Evolutionary conservation across 2,329 filamentous ascomycete genomes (phyloP), one percentile per base, ranked within the genome.

Genomic region (Metarhizium rileyi): DNA sequence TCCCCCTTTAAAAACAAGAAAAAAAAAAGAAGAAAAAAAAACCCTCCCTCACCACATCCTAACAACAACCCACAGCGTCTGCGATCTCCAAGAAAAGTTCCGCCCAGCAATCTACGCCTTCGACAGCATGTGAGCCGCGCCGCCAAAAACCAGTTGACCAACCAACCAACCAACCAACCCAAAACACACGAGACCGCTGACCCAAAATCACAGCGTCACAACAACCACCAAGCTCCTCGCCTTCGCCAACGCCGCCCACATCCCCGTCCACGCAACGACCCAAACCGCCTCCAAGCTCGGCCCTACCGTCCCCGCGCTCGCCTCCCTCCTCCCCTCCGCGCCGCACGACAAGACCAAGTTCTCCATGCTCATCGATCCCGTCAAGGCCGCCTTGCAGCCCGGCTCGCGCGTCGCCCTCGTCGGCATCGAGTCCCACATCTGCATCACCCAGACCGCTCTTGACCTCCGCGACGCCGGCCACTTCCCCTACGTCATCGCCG

Each of bases 21-120:
- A n/a, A n/a, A n/a, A n/a, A n/a, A n/a, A n/a, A n/a, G n/a, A n/a
- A n/a, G n/a, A n/a, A n/a, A n/a, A n/a, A n/a, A n/a, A n/a, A n/a
- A n/a, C n/a, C n/a, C n/a, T n/a, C n/a, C n/a, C n/a, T n/a, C n/a
- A n/a, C n/a, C n/a, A n/a, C n/a, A n/a, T n/a, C n/a, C 22, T 12
- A 16, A n/a, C 25, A 23, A 44, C 8, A 3, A 38, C 3, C 6
- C 18, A 23, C 49, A 96, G 90, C 61, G 80, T 97, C 63, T 97
- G 91, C 71, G 91, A 97, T 63, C 76, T 97, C 55, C 91, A 97
- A 71, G 91, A 96, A 58, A 94, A 90, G 67, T 97, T 97, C 70
- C 80, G 88, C 53, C 73, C 75, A 8, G 84, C 83, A 50, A 95
- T 97, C 60, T 80, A 84, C 70, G 84, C 94, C 63, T 96, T 90